A percentile compares a stretch with the other conserved stretches of the same genome.
Evolutionary conservation across 2,329 filamentous ascomycete genomes (phyloP).

Genomic region (Trichoderma sp.): DNA sequence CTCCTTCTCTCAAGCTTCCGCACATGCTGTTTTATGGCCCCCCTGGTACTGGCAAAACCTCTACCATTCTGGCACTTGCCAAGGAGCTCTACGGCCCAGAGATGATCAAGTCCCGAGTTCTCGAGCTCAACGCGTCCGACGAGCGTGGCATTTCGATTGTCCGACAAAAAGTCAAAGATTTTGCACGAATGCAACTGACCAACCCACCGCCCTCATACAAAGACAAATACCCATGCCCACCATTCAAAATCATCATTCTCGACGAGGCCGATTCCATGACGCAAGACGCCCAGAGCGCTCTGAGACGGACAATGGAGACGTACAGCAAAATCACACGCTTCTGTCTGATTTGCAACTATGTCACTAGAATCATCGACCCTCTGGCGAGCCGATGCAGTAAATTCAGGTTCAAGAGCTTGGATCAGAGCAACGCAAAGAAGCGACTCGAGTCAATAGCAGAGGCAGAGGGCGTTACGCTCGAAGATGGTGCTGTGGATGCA

Average conservation of each 20-base stretch:
- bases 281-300: slow-evolving; percentile 91
- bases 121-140: slow-evolving; percentile 98
- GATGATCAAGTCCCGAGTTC: slow-evolving; percentile 88
- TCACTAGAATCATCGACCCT: slow-evolving; percentile 96
- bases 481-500: slow-evolving; percentile 77
- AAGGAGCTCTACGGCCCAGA: slow-evolving; percentile 98
- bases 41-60: slow-evolving; percentile 96
- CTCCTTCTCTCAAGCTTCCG: slow-evolving; percentile 59
- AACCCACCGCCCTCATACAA: slow-evolving; percentile 72
- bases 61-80: slow-evolving; percentile 92
- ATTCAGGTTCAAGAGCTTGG: slow-evolving; percentile 95
- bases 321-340: slow-evolving; percentile 96
- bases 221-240: slow-evolving; percentile 83
- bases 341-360: slow-evolving; percentile 98
- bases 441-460: slow-evolving; percentile 81
- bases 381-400: slow-evolving; percentile 92
- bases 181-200: slow-evolving; percentile 91
- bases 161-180: slow-evolving; percentile 96
- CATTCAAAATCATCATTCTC: slow-evolving; percentile 98
- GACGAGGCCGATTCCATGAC: slow-evolving; percentile 99
- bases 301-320: slow-evolving; percentile 96
- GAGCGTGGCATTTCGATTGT: slow-evolving; percentile 98
- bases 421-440: slow-evolving; percentile 78
- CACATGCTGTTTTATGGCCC: slow-evolving; percentile 99
- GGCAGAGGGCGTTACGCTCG: slow-evolving; percentile 73